A percentile compares a stretch with the other conserved stretches of the same genome.
Evolutionary conservation across 805 yeast species (phyloP).

Genomic region (Nematodospora valgi): DNA sequence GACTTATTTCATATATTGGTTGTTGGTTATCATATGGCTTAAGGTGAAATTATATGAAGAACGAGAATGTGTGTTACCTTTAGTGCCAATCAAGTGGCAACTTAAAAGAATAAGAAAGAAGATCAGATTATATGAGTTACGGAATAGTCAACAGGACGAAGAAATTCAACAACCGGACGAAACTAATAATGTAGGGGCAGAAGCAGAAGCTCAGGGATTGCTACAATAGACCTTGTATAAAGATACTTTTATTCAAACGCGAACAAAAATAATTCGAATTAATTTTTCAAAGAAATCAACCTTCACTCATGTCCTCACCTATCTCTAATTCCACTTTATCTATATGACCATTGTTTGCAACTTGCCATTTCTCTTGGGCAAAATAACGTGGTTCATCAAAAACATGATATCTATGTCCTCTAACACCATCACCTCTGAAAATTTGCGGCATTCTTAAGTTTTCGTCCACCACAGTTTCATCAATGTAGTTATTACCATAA

Average conservation of each 20-base stretch:
- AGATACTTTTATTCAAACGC: conserved; percentile 1
- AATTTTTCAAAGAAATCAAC: too few relatives aligned
- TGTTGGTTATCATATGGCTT: conserved; percentile 43
- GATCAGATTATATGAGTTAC: conserved; percentile 19
- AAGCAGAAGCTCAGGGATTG: conserved; percentile 8
- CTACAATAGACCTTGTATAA: conserved; percentile 1
- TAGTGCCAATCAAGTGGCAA: conserved; percentile 62
- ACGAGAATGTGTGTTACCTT: conserved; percentile 54
- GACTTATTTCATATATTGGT: conserved; percentile 74
- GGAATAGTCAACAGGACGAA: conserved; percentile 11
- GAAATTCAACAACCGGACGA: conserved; percentile 5
- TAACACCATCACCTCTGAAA: conserved; percentile 86
- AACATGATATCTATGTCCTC: conserved; percentile 93
- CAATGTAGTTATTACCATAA: conserved; percentile 56
- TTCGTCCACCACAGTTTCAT: conserved; percentile 54
- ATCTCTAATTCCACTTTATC: neutral
- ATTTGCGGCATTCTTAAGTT: conserved; percentile 71
- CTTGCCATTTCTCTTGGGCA: conserved; percentile 20
- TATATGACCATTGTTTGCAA: neutral
- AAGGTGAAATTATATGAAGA: conserved; percentile 47
- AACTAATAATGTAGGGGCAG: neutral
- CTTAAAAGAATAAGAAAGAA: conserved; percentile 47
- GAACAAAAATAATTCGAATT: too few relatives aligned
- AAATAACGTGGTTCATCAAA: conserved; percentile 91
- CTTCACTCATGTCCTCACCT: neutral